Conservation (phyloP, 1,284 basidiomycete genomes). For the Sanghuangporus baumii region DNA sequence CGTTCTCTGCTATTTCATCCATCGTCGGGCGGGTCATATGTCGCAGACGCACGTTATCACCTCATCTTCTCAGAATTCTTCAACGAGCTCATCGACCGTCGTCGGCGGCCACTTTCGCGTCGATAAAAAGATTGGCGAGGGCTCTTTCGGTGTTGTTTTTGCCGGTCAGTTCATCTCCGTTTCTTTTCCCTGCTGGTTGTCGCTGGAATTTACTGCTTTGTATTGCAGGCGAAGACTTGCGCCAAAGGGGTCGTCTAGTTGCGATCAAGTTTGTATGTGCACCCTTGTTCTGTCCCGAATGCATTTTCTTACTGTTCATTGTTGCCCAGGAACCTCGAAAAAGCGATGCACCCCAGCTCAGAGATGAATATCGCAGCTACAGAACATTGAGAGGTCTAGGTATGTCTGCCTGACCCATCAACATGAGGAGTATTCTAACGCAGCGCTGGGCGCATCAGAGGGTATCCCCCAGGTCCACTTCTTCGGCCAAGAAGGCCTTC, state of each 20-base stretch:
- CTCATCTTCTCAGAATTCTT: slow-evolving; percentile 14
- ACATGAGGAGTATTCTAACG: background rate
- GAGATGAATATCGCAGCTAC: slow-evolving; percentile 97
- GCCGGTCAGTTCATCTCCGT: slow-evolving; percentile 45
- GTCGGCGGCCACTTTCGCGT: slow-evolving; percentile 74
- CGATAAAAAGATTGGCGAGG: slow-evolving; percentile 85
- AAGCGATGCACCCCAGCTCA: slow-evolving; percentile 94
- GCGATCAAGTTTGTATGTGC: slow-evolving; percentile 83
- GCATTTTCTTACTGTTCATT: background rate
- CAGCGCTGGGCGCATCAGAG: slow-evolving; percentile 38
- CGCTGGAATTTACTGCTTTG: background rate
- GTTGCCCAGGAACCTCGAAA: slow-evolving; percentile 86
- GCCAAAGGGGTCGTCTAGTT: slow-evolving; percentile 75
- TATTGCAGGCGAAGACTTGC: slow-evolving; percentile 73
- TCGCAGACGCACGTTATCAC: slow-evolving; percentile 18
- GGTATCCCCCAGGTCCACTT: slow-evolving; percentile 98
- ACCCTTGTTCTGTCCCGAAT: slow-evolving; percentile 12
- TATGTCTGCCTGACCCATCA: slow-evolving; percentile 34
- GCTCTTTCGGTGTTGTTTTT: slow-evolving; percentile 80
- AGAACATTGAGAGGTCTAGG: slow-evolving; percentile 90
- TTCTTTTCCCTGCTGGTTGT: background rate
- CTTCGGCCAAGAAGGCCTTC: slow-evolving; percentile 97
- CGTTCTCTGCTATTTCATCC: background rate
- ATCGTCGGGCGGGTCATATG: background rate
- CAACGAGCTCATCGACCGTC: slow-evolving; percentile 27